A percentile compares a stretch with the other conserved stretches of the same genome.
phyloP scores from a whole-genome alignment of 1,284 basidiomycete genomes.

The Rhodotorula glutinis region DNA sequence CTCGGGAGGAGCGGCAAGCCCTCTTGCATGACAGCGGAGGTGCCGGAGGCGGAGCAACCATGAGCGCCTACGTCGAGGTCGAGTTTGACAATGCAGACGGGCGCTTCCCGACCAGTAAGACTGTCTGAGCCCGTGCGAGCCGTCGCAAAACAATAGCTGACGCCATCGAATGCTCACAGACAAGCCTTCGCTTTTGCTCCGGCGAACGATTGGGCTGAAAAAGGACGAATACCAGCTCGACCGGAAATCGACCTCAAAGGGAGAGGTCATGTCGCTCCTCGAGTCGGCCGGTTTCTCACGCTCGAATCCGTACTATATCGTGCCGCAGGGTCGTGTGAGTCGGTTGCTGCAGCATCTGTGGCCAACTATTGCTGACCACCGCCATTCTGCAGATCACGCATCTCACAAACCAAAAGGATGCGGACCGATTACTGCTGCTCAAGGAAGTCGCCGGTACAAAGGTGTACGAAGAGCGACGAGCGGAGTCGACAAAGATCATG shows the following conservation, averaged over 20 bases:
- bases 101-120: slow-evolving; percentile 57
- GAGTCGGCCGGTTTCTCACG: slow-evolving; percentile 96
- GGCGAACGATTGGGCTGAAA: slow-evolving; percentile 93
- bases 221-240: slow-evolving; percentile 99
- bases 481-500: slow-evolving; percentile 93
- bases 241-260: slow-evolving; percentile 90
- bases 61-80: slow-evolving; percentile 81
- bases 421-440: slow-evolving; percentile 84
- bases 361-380: too few relatives aligned
- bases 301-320: slow-evolving; percentile 98
- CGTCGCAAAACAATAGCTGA: not conserved
- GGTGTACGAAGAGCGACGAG: slow-evolving; percentile 91
- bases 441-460: slow-evolving; percentile 99
- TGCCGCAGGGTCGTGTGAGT: slow-evolving; percentile 88
- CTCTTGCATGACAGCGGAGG: slow-evolving; percentile 79
- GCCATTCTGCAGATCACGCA: slow-evolving; percentile 71
- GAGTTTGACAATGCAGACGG: slow-evolving; percentile 47
- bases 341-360: slow-evolving; percentile 29
- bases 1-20: slow-evolving; percentile 84
- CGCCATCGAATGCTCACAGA: slow-evolving; percentile 54
- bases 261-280: slow-evolving; percentile 92
- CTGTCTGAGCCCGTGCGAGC: not conserved
- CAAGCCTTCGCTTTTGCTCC: slow-evolving; percentile 75
- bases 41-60: slow-evolving; percentile 61
- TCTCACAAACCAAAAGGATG: slow-evolving; percentile 94